Evolutionary conservation across 2,329 filamentous ascomycete species (phyloP).

Genomic region (Seiridium unicorne): DNA sequence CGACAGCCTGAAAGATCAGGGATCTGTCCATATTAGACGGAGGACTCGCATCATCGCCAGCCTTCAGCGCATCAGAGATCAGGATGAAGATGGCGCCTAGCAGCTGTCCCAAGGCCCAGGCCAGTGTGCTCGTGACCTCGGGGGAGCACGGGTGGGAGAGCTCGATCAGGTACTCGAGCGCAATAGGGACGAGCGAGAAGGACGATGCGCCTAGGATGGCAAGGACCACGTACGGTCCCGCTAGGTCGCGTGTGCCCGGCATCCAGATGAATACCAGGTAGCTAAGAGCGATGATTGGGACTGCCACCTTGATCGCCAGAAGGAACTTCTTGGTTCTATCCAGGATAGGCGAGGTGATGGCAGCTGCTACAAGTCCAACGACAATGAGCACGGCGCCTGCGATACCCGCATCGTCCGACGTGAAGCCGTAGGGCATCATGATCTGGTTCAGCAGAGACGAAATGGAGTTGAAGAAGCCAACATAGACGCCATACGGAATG

Average conservation of each 20-base stretch:
- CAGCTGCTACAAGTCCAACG: slow-evolving; percentile 76
- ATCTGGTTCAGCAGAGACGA: slow-evolving; percentile 90
- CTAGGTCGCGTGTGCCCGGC: slow-evolving; percentile 53
- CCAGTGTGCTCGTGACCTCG: slow-evolving; percentile 78
- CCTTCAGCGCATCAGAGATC: slow-evolving; percentile 72
- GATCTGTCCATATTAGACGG: slow-evolving; percentile 72
- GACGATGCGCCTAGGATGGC: slow-evolving; percentile 74
- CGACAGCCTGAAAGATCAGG: slow-evolving; percentile 75
- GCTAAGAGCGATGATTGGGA: slow-evolving; percentile 69
- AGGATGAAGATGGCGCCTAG: slow-evolving; percentile 84
- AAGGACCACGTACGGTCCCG: slow-evolving; percentile 72
- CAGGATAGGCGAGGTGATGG: slow-evolving; percentile 75
- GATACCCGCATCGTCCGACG: slow-evolving; percentile 81
- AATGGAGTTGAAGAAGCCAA: slow-evolving; percentile 90
- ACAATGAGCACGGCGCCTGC: slow-evolving; percentile 87
- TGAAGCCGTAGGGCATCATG: slow-evolving; percentile 80
- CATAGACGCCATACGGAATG: slow-evolving; percentile 78
- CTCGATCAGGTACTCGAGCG: slow-evolving; percentile 83
- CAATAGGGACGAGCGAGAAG: slow-evolving; percentile 80
- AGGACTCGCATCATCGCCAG: slow-evolving; percentile 48
- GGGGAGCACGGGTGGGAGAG: slow-evolving; percentile 84
- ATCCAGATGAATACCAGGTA: slow-evolving; percentile 85
- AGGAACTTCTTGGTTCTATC: slow-evolving; percentile 84
- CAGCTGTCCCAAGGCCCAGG: slow-evolving; percentile 85
- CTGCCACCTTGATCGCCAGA: slow-evolving; percentile 66